A percentile compares a stretch with the other conserved stretches of the same genome.
Evolutionary conservation across 2,329 filamentous ascomycete genomes (phyloP).

Genomic region (Aspergillus pseudonomiae): DNA sequence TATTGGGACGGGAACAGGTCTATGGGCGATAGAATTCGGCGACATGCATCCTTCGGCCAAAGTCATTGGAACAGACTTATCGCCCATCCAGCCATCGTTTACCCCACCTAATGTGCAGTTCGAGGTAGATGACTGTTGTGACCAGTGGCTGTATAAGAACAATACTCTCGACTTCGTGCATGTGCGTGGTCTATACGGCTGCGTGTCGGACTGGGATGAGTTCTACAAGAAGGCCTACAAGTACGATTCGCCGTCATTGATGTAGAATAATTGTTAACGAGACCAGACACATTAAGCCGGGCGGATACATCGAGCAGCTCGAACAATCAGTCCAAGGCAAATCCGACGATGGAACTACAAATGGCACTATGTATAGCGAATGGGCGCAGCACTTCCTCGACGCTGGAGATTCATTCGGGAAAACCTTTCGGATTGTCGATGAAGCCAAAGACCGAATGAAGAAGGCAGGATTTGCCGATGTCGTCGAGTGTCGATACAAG

Average conservation of each 20-base stretch:
- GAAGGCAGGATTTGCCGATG: slow-evolving; percentile 28
- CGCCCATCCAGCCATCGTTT: slow-evolving; percentile 52
- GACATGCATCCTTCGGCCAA: slow-evolving; percentile 44
- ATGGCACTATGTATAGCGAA: slow-evolving; percentile 11
- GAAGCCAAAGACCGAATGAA: slow-evolving; percentile 18
- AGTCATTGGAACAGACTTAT: slow-evolving; percentile 53
- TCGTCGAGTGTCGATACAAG: slow-evolving; percentile 15
- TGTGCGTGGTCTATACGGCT: slow-evolving; percentile 50
- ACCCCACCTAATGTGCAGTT: slow-evolving; percentile 53
- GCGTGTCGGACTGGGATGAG: slow-evolving; percentile 50
- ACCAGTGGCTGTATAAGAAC: slow-evolving; percentile 42
- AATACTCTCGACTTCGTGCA: slow-evolving; percentile 51
- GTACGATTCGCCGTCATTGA: neutral
- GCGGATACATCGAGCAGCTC: slow-evolving; percentile 42
- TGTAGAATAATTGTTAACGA: neutral
- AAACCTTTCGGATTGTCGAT: slow-evolving; percentile 33
- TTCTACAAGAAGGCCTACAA: slow-evolving; percentile 32
- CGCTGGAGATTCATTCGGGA: slow-evolving; percentile 19
- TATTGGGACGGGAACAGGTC: slow-evolving; percentile 29
- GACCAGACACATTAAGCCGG: slow-evolving; percentile 17
- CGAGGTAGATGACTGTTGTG: slow-evolving; percentile 48
- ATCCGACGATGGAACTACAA: slow-evolving; percentile 18
- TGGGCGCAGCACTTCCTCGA: slow-evolving; percentile 15
- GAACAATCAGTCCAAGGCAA: slow-evolving; percentile 33
- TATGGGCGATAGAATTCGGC: slow-evolving; percentile 34